Percentiles rank a stretch among this genome's conserved stretches.
Conservation (phyloP, 805 yeast species). For the Gaillardinia entomophila region DNA sequence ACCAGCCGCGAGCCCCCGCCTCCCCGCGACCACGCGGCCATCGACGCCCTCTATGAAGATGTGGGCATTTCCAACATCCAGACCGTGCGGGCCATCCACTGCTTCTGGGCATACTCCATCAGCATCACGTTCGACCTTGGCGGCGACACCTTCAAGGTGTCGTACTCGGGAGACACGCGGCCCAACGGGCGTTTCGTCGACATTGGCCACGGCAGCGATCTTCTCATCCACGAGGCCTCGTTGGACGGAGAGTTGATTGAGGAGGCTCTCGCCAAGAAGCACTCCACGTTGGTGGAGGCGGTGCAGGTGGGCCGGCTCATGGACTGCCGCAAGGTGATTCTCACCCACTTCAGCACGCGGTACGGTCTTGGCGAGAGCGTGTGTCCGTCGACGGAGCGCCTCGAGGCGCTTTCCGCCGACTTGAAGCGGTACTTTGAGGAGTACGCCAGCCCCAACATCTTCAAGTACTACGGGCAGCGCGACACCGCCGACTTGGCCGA, state of each 20-base stretch:
- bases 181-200: conserved; percentile 64
- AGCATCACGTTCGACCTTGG: conserved; percentile 51
- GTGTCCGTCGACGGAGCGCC: conserved; percentile 16
- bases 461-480: conserved; percentile 4
- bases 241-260: conserved; percentile 70
- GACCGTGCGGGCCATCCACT: conserved; percentile 79
- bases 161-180: conserved; percentile 94
- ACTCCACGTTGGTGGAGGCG: conserved; percentile 88
- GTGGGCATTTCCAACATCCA: conserved; percentile 39
- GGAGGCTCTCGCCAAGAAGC: conserved; percentile 79
- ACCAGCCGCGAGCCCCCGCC: conserved; percentile 12
- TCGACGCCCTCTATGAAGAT: conserved; percentile 32
- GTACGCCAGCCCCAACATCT: conserved; percentile 20
- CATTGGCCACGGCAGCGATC: conserved; percentile 62
- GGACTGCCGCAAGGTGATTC: conserved; percentile 63
- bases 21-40: conserved; percentile 20
- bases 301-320: conserved; percentile 61
- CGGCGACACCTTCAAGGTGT: conserved; percentile 50
- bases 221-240: conserved; percentile 91
- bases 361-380: conserved; percentile 42
- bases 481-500: conserved; percentile 17
- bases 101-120: conserved; percentile 67
- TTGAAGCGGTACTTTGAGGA: conserved; percentile 23
- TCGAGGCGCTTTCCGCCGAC: conserved; percentile 14
- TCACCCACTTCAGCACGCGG: conserved; percentile 92